Conservation (phyloP, 2,329 filamentous ascomycete species). For the Hirsutella rhossiliensis region DNA sequence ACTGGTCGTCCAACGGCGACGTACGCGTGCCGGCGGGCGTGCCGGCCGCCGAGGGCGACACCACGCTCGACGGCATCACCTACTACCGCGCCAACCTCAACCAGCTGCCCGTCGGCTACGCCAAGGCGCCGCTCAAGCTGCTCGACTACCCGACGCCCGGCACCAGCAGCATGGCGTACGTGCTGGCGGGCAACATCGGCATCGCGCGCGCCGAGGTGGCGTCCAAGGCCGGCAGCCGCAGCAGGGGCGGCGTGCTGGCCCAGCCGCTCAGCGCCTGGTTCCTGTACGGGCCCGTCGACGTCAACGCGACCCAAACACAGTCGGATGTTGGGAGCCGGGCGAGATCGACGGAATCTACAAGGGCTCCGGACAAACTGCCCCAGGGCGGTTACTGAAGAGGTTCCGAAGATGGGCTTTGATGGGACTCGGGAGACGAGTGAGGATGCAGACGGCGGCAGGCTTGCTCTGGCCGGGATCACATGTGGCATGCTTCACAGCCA, state of each 20-base stretch:
- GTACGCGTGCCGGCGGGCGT: slow-evolving; percentile 8
- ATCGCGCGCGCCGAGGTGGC: slow-evolving; percentile 13
- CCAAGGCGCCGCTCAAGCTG: slow-evolving; percentile 26
- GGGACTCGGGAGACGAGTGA: no score
- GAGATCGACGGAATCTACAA: slow-evolving; percentile 10
- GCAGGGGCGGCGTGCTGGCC: slow-evolving; percentile 11
- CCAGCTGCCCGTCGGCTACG: slow-evolving; percentile 24
- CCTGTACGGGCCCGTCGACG: slow-evolving; percentile 21
- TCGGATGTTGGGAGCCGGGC: slow-evolving; percentile 8
- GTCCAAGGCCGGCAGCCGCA: neutral
- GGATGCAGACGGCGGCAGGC: no score
- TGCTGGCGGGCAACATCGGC: slow-evolving; percentile 26
- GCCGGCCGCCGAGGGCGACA: neutral
- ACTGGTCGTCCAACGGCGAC: slow-evolving; percentile 26
- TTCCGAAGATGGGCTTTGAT: no score
- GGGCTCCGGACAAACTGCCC: slow-evolving; percentile 1
- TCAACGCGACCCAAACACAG: slow-evolving; percentile 8
- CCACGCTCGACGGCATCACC: slow-evolving; percentile 15
- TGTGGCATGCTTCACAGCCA: no score
- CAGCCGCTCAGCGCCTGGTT: slow-evolving; percentile 28
- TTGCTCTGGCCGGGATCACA: no score
- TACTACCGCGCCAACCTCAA: slow-evolving; percentile 18
- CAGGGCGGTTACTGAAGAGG: neutral
- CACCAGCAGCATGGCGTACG: slow-evolving; percentile 14
- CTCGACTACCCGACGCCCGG: slow-evolving; percentile 11